These are phyloP conservation scores for Escovopsis sp. DNA, from an alignment of 2,329 filamentous ascomycete species.

Conservation along the genomic window DNA sequence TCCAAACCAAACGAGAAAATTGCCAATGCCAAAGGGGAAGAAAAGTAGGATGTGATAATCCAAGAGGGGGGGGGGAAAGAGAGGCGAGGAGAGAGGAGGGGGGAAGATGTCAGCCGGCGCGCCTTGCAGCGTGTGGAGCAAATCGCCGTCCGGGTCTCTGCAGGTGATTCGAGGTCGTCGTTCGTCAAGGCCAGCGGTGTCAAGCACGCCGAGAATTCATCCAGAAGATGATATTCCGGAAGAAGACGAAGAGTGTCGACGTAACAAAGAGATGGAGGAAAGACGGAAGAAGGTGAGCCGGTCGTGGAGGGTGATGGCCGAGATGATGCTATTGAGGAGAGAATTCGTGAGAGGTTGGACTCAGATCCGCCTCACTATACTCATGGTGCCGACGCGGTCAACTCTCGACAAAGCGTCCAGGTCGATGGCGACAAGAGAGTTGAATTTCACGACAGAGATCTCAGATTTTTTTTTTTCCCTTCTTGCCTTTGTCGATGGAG, in stretches of 20 bases:
- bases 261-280: not conserved
- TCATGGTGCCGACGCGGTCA: slow-evolving; percentile 8
- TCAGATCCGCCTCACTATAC: slow-evolving; percentile 6
- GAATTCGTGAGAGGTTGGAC: too few species aligned
- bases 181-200: not conserved
- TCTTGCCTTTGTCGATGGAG: not conserved
- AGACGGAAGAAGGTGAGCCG: not conserved
- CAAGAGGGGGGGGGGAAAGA: not conserved
- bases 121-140: slow-evolving; percentile 5
- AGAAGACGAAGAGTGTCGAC: not conserved
- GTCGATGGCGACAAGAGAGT: not conserved
- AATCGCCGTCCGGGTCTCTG: slow-evolving; percentile 2
- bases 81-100: not conserved
- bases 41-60: not conserved
- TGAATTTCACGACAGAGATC: too few species aligned
- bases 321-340: too few species aligned
- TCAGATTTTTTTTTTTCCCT: not conserved
- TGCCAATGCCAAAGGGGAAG: not conserved
- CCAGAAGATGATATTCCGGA: not conserved
- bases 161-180: not conserved
- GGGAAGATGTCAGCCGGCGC: not conserved
- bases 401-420: not conserved
- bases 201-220: not conserved
- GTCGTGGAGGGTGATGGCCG: too few species aligned
- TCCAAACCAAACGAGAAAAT: not conserved